A percentile compares a stretch with the other conserved stretches of the same genome.
phyloP scores from a whole-genome alignment of 2,329 filamentous ascomycete species.

The Cadophora sp. region DNA sequence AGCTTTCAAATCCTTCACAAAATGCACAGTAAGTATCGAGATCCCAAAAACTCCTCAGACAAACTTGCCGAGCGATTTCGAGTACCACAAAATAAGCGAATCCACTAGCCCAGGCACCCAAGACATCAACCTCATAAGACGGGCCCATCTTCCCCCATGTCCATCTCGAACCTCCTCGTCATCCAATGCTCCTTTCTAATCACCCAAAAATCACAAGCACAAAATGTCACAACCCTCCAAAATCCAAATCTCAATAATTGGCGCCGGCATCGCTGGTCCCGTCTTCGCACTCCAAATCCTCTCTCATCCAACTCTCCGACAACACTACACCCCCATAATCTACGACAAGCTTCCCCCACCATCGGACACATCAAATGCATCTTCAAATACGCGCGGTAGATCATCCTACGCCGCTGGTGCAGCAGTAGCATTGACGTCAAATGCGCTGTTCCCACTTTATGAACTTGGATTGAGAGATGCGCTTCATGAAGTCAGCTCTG shows the following conservation, averaged over 20 bases:
- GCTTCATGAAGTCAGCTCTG: no score
- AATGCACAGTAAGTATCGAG: no score
- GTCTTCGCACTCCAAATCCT: conserved; percentile 23
- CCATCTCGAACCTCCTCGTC: background rate
- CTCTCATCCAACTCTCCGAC: conserved; percentile 15
- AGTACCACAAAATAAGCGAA: background rate
- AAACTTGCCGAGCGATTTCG: no score
- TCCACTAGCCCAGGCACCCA: background rate
- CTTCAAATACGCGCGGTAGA: background rate
- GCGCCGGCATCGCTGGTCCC: conserved; percentile 23
- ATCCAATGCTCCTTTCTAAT: background rate
- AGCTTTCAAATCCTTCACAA: no score
- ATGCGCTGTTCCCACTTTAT: conserved; percentile 23
- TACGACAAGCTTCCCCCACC: conserved; percentile 19
- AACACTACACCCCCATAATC: conserved; percentile 19
- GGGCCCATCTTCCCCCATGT: background rate
- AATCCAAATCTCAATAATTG: conserved; percentile 24
- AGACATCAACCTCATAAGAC: background rate
- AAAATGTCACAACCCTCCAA: background rate
- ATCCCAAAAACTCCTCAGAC: no score
- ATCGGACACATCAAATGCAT: background rate
- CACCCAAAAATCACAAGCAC: background rate
- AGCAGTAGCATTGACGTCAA: conserved; percentile 19
- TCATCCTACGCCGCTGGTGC: conserved; percentile 16
- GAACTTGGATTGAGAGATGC: no score